phyloP scores from a whole-genome alignment of 352 stramenopile genomes.

The Albugo laibachii region DNA sequence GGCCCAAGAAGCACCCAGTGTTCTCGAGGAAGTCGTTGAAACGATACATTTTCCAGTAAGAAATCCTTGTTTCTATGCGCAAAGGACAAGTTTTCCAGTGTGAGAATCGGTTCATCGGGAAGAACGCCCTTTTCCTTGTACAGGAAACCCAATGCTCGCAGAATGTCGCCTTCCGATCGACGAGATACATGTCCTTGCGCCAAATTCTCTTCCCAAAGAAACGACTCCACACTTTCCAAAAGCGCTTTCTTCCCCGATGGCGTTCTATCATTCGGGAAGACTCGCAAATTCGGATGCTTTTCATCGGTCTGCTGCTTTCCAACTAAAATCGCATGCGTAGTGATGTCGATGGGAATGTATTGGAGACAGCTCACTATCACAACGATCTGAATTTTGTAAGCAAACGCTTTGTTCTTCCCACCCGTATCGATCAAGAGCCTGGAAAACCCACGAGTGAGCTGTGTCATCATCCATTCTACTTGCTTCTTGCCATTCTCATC shows the following conservation, averaged over 20 bases:
- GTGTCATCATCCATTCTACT: constrained; percentile 66
- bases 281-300: too few species aligned
- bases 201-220: too few species aligned
- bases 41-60: constrained; percentile 29
- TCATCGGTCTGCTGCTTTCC: constrained; percentile 7
- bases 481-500: constrained; percentile 61
- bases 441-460: constrained; percentile 75
- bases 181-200: too few species aligned
- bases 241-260: too few species aligned
- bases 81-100: constrained; percentile 29
- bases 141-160: too few species aligned
- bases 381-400: constrained; percentile 75
- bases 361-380: constrained; percentile 77
- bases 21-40: constrained; percentile 22
- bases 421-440: constrained; percentile 80
- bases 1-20: constrained; percentile 51
- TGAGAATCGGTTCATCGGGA: constrained; percentile 8
- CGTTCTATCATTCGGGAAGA: too few species aligned
- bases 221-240: too few species aligned
- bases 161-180: too few species aligned
- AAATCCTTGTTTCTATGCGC: constrained; percentile 26
- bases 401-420: constrained; percentile 47
- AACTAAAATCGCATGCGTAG: constrained; percentile 35
- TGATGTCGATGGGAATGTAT: constrained; percentile 71
- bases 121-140: too few species aligned